Conservation (phyloP, 495 filamentous ascomycete genomes). For the Ascobolus immersus region DNA sequence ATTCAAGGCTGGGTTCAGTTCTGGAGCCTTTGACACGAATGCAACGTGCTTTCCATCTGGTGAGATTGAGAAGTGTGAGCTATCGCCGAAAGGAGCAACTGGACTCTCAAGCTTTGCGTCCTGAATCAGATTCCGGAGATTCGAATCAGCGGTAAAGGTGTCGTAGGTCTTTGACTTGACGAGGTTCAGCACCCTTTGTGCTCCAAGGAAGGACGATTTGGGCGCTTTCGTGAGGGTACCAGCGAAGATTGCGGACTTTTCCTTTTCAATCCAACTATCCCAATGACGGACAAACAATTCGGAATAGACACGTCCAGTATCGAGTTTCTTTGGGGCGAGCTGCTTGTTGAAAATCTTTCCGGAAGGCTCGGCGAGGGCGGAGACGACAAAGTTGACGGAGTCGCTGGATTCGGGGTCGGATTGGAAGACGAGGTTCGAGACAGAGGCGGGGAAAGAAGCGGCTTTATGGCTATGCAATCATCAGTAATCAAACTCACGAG, state of each 20-base stretch:
- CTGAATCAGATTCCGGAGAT: conserved; percentile 32
- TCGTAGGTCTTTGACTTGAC: too few relatives aligned
- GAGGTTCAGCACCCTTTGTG: too few relatives aligned
- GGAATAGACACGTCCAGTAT: conserved; percentile 40
- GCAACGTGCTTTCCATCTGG: conserved; percentile 29
- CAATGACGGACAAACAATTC: conserved; percentile 53
- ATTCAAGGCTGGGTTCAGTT: conserved; percentile 47
- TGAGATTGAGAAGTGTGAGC: conserved; percentile 31
- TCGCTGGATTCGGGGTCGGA: conserved; percentile 26
- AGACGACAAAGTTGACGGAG: conserved; percentile 44
- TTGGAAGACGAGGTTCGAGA: conserved; percentile 52
- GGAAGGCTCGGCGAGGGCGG: conserved; percentile 32
- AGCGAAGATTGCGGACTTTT: conserved; percentile 49
- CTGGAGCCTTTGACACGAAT: conserved; percentile 68
- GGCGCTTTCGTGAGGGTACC: conserved; percentile 35
- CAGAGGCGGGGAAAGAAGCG: conserved; percentile 35
- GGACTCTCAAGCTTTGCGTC: conserved; percentile 33
- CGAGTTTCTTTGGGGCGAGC: conserved; percentile 27
- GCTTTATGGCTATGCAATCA: conserved; percentile 27
- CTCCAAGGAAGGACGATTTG: too few relatives aligned
- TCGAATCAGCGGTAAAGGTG: conserved; percentile 19
- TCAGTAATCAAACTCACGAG: conserved; percentile 5
- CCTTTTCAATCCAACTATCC: conserved; percentile 44
- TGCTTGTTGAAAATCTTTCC: conserved; percentile 37
- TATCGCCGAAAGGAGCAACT: conserved; percentile 29